Base-by-base conservation (phyloP, 2,329 filamentous ascomycete genomes). In the Onygena corvina region DNA sequence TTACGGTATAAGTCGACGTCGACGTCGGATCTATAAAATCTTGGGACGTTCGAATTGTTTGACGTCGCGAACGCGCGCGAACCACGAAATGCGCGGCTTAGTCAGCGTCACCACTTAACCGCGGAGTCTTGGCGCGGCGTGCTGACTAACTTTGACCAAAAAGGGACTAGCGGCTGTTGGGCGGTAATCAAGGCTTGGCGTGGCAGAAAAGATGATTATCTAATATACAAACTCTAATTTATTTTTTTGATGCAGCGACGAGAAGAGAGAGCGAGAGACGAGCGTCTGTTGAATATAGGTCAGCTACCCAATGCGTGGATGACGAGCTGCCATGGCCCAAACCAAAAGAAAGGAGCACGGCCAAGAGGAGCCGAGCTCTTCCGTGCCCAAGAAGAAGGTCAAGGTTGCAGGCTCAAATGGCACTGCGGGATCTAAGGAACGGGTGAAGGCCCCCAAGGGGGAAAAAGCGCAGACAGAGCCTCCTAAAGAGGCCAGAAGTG, bases 291-390 rank as follows among this genome's bases (percentile, higher is more conserved):
- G 20, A 4, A 40, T 20, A 21, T n/a, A 40, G 4, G 36, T n/a
- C 16, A 40, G 36, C 36, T 35, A 12, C 35, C 29, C 29, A 47
- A 34, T 47, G 21, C 18, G 25, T 35, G 8, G 11, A 29, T 1
- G 2, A 16, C 9, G 29, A 23, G 42, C 14, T 14, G 56, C 18
- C n/a, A 71, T 71, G 68, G 68, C 66, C 53, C 68, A 67, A 31
- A 62, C 67, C 11, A 71, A 71, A 60, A 67, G 69, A 58, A 71
- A 71, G 60, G 65, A 63, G 54, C 64, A 65, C 56, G 59, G 59
- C 48, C 61, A 62, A 16, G 64, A 68, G 48, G 63, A 67, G 52
- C 54, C 59, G 38, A 53, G 56, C 52, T 46, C 63, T 47, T 63
- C 64, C 20, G 64, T 62, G 33, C 53, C 38, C 54, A 62, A 61